These are phyloP conservation scores for Mortierella sp. DNA, from an alignment of 371 early-diverging fungal species.

Conservation along the genomic window DNA sequence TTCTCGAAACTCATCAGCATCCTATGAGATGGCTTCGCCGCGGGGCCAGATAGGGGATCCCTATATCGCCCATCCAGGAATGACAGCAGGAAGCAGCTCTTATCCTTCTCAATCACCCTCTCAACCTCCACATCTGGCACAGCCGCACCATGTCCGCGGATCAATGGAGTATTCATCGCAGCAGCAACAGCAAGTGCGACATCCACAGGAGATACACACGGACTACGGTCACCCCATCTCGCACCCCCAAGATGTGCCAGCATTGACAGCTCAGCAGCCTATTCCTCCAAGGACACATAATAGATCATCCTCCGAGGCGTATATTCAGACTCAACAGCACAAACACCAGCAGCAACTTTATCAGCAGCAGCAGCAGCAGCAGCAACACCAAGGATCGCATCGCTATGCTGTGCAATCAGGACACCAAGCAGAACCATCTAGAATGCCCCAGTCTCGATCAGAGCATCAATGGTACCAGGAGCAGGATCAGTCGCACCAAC, in stretches of 20 bases:
- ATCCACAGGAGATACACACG: constrained; percentile 22
- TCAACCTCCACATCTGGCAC: constrained; percentile 3
- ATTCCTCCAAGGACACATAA: constrained; percentile 17
- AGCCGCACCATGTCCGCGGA: constrained; percentile 12
- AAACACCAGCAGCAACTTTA: constrained; percentile 1
- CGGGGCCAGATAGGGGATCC: constrained; percentile 30
- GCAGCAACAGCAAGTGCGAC: constrained; percentile 18
- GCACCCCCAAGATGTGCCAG: constrained; percentile 33
- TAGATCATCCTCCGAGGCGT: constrained; percentile 27
- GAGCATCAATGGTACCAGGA: constrained; percentile 42
- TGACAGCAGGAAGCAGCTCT: neutral
- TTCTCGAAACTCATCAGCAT: constrained; percentile 32
- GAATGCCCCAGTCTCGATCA: neutral
- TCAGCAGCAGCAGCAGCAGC: constrained; percentile 6
- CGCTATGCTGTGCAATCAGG: constrained; percentile 3
- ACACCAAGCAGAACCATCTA: neutral
- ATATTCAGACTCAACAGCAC: constrained; percentile 15
- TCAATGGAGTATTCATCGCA: constrained; percentile 15
- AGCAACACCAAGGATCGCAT: constrained; percentile 3
- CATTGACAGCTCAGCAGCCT: constrained; percentile 12
- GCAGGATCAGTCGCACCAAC: constrained; percentile 21
- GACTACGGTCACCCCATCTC: constrained; percentile 32
- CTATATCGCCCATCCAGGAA: constrained; percentile 12
- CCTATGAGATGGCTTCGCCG: constrained; percentile 27
- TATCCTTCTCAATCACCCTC: constrained; percentile 23